These are phyloP conservation scores for Neurospora tetraspora DNA, from an alignment of 495 filamentous ascomycete species.

Conservation along the genomic window DNA sequence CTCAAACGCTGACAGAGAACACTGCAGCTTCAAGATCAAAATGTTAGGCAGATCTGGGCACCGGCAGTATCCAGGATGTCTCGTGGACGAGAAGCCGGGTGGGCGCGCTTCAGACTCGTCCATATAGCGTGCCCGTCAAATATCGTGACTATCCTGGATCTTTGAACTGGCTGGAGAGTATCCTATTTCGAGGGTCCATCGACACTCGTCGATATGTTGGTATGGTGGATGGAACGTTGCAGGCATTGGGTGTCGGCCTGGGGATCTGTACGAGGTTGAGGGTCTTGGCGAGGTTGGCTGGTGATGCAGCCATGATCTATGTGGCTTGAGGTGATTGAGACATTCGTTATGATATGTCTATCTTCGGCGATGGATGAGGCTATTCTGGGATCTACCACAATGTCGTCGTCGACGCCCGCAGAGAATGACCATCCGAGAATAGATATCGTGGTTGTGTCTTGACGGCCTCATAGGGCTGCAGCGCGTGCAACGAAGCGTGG, in stretches of 20 bases:
- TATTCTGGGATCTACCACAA: not conserved
- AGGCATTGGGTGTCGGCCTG: not conserved
- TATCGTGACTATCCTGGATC: not conserved
- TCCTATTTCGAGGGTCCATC: not conserved
- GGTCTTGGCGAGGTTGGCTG: not conserved
- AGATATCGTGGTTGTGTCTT: not conserved
- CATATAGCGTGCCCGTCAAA: no score
- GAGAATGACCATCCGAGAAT: not conserved
- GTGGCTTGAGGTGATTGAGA: not conserved
- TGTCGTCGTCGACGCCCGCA: not conserved
- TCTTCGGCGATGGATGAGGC: not conserved
- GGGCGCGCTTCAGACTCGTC: no score
- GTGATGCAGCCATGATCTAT: not conserved
- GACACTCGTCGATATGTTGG: not conserved
- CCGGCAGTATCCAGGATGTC: no score
- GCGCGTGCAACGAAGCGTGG: not conserved
- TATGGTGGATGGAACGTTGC: not conserved
- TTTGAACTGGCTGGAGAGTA: not conserved
- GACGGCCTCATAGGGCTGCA: not conserved
- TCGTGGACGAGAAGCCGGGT: not conserved
- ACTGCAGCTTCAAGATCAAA: no score
- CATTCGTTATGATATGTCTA: not conserved
- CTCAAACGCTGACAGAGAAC: no score
- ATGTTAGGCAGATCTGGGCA: no score
- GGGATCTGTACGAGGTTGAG: not conserved